Evolutionary conservation across 352 stramenopile species (phyloP), one percentile per base, ranked within the genome.

Genomic region (Elongisporangium undulatum): DNA sequence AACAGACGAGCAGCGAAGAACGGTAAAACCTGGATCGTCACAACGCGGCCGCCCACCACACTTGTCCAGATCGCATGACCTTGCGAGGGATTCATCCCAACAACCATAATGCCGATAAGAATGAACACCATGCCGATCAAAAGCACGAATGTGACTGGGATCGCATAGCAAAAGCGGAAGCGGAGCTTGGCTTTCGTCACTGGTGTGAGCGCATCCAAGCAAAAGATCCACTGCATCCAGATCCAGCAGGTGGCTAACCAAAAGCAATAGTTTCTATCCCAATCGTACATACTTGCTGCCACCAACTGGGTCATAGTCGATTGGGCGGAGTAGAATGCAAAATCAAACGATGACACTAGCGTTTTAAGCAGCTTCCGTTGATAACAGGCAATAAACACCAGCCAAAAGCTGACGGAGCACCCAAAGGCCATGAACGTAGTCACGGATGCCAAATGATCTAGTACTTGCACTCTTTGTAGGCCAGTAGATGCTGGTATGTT

Each of bases 211-310:
- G 64, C 54, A 21, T 70, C 64, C 16, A 57, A 19, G 2, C 49
- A 59, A 24, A 70, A 39, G 5, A 63, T 29, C 34, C 54, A 59
- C 49, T 70, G 64, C 22, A 70, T 54, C 64, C 64, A 70, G 10
- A 61, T 15, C 64, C 64, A 70, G 24, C 38, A 41, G 8, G 29
- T 41, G 5, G 13, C 29, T 6, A 41, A 13, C 29, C 29, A 41
- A 1, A 41, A 41, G 51, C 59, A 64, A n/a, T 58, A 49, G 4
- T 67, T 34, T 24, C 63, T 61, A 20, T 70, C 64, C 12, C 45
- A 41, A 0, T 64, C 5, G 21, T 60, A 67, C 0, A 64, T 7
- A 38, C 62, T 61, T 7, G 60, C 65, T 10, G 53, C 51, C 4
- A 54, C 54, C 41, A 71, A 24, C 50, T 68, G 65, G 20, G 29